A percentile compares a stretch with the other conserved stretches of the same genome.
phyloP scores from a whole-genome alignment of 1,139 yeast genomes.

The Pneumocystis oryctolagi region DNA sequence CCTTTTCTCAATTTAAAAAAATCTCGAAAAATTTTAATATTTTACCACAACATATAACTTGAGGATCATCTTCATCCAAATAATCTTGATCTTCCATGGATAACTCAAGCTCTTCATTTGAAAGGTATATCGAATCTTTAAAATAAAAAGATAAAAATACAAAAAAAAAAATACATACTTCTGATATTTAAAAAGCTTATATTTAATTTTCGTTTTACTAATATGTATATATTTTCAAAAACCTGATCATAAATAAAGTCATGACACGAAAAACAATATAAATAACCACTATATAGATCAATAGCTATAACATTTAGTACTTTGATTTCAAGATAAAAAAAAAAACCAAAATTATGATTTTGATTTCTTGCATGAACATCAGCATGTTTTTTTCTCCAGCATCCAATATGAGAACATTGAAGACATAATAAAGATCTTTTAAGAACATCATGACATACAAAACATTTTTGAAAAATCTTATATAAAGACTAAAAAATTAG shows the following conservation, averaged over 20 bases:
- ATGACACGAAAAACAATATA: conserved; percentile 66
- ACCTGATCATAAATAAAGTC: conserved; percentile 50
- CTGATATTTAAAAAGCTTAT: conserved; percentile 10
- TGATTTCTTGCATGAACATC: conserved; percentile 42
- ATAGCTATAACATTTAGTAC: conserved; percentile 26
- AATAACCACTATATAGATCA: conserved; percentile 41
- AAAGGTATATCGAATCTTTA: background rate
- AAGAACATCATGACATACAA: conserved; percentile 13
- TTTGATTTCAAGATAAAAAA: conserved; percentile 14
- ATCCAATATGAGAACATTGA: conserved; percentile 74
- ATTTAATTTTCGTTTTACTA: conserved; percentile 17
- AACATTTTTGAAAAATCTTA: conserved; percentile 5
- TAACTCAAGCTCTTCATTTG: background rate
- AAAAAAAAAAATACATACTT: background rate
- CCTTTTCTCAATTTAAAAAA: conserved; percentile 45
- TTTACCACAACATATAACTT: conserved; percentile 10
- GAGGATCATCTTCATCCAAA: background rate
- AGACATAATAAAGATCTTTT: conserved; percentile 49
- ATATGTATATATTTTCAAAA: conserved; percentile 37
- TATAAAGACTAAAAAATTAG: background rate
- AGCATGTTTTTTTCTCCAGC: conserved; percentile 47
- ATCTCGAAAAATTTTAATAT: conserved; percentile 23
- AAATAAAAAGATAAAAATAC: background rate
- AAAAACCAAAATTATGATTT: conserved; percentile 58
- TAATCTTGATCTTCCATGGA: background rate